Conservation (phyloP, 2,329 filamentous ascomycete genomes). For the Alternaria brassicicola region DNA sequence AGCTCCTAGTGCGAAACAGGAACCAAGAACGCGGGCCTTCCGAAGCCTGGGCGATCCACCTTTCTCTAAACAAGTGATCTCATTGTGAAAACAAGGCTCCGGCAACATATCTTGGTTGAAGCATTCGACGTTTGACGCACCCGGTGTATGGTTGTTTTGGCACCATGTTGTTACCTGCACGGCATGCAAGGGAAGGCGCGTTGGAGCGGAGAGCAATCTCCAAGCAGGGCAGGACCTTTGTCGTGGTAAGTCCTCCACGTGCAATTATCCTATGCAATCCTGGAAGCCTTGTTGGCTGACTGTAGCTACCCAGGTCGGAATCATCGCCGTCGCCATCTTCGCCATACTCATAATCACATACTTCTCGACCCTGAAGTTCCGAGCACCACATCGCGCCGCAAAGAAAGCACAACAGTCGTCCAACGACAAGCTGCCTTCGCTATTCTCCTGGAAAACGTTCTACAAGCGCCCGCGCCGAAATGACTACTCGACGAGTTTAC, state of each 20-base stretch:
- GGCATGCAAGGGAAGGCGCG: conserved; percentile 26
- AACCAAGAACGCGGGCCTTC: conserved; percentile 19
- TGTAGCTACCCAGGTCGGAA: conserved; percentile 27
- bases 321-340: conserved; percentile 40
- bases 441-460: conserved; percentile 41
- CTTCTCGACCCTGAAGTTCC: conserved; percentile 35
- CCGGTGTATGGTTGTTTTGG: conserved; percentile 5
- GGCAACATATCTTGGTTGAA: conserved; percentile 12
- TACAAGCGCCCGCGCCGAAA: conserved; percentile 35
- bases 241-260: conserved; percentile 34
- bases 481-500: conserved; percentile 44
- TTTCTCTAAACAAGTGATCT: conserved; percentile 32
- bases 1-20: conserved; percentile 24
- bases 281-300: conserved; percentile 18
- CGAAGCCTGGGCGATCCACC: conserved; percentile 28
- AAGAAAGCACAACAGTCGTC: conserved; percentile 19
- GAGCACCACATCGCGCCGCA: conserved; percentile 18
- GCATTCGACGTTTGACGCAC: conserved; percentile 14
- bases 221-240: conserved; percentile 31
- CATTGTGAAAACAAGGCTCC: conserved; percentile 26
- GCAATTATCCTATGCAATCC: neutral
- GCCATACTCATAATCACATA: conserved; percentile 42
- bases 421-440: conserved; percentile 37
- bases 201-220: conserved; percentile 28
- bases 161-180: conserved; percentile 39